Evolutionary conservation across 1,284 basidiomycete genomes (phyloP).

Genomic region (Anthracocystis walkeri): DNA sequence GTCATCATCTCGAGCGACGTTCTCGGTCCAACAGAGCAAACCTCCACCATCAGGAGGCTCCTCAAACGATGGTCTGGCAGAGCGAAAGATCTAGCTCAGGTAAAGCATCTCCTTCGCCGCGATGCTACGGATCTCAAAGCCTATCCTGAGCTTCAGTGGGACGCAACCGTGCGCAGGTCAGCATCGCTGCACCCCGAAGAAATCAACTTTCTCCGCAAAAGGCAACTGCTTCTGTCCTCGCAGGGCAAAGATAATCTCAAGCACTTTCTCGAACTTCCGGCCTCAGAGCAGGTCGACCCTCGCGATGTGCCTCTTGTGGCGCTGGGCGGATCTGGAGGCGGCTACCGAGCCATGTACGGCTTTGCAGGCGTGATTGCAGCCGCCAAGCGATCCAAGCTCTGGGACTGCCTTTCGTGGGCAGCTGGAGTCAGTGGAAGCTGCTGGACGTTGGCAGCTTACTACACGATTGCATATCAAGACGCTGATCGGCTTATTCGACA

Average conservation of each 20-base stretch:
- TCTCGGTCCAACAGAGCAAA: constrained; percentile 24
- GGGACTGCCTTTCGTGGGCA: constrained; percentile 64
- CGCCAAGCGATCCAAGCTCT: constrained; percentile 59
- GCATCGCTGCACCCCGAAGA: constrained; percentile 53
- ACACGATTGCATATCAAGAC: constrained; percentile 53
- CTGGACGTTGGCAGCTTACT: constrained; percentile 67
- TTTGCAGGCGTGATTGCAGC: constrained; percentile 61
- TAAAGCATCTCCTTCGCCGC: constrained; percentile 37
- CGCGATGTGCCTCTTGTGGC: constrained; percentile 67
- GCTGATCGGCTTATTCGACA: constrained; percentile 54
- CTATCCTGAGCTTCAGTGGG: constrained; percentile 63
- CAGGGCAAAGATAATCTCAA: constrained; percentile 40
- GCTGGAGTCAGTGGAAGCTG: constrained; percentile 68
- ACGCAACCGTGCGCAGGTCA: constrained; percentile 58
- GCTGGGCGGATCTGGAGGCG: constrained; percentile 69
- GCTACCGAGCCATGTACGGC: constrained; percentile 67
- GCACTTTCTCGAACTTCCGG: constrained; percentile 45
- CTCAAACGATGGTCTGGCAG: constrained; percentile 55
- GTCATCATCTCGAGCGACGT: constrained; percentile 49
- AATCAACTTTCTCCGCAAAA: constrained; percentile 38
- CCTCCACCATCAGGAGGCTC: constrained; percentile 23
- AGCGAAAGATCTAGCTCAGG: constrained; percentile 52
- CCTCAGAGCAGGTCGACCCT: constrained; percentile 64
- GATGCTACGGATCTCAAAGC: constrained; percentile 48
- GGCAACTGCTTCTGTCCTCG: constrained; percentile 38